Base-by-base conservation (phyloP, 495 filamentous ascomycete genomes). In the Bacidia rubella region DNA sequence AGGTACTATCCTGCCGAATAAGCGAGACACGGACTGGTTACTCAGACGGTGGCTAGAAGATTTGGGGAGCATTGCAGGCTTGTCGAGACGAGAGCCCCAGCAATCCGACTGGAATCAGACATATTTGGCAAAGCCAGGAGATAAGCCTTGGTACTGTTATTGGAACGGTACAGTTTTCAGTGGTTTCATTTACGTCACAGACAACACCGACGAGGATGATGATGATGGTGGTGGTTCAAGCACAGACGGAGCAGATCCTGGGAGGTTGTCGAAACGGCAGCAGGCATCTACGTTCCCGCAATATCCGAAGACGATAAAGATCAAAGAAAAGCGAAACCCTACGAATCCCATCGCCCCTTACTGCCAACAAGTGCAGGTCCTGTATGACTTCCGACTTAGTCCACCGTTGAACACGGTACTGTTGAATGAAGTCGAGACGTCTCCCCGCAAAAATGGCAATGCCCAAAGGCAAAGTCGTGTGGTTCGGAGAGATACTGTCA, bases 101-200 rank as follows among this genome's bases (percentile, higher is more conserved):
- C 47, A 48, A n/a, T 49, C 24, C 5, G 11, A 59, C 11, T 60
- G 73, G 38, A 80, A 75, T 53, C 60, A 74, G 17, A 58, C 25
- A 17, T 40, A 35, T 2, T 35, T 71, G 38, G 77, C 78, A 2
- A 58, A 74, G 48, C 66, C 70, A 1, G 80, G 80, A 0, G 82
- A 90, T 32, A 78, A 74, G 48, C 82, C 86, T 1, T 96, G 89
- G 89, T 80, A 86, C 57, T 96, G 90, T 64, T 83, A 75, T 60
- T 96, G 87, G 87, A 89, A 90, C 54, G 71, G 78, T 3, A 94
- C 88, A 0, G 72, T 79, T 43, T 69, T 96, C 44, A 87, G 94
- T 57, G 72, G 82, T 17, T 92, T 89, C 63, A 79, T 96, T 53
- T 96, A 90, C 62, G 26, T 47, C 38, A 47, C 59, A 42, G 49